Percentiles rank a stretch among this genome's conserved stretches.
phyloP scores from a whole-genome alignment of 495 filamentous ascomycete genomes.

The Endocarpon pusillum region DNA sequence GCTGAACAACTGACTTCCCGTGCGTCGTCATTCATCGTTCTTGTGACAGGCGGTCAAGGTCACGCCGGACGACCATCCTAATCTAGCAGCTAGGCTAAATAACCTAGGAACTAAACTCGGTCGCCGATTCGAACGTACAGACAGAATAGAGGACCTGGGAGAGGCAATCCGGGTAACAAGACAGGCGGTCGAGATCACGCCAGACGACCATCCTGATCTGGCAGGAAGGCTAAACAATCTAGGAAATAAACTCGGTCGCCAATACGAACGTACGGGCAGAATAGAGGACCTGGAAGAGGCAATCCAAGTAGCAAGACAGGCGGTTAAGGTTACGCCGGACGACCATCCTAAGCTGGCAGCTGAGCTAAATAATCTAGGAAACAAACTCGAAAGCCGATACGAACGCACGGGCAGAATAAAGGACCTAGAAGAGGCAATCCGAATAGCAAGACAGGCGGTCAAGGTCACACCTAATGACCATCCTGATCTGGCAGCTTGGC shows the following conservation, averaged over 20 bases:
- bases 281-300: slow-evolving; percentile 10
- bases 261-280: slow-evolving; percentile 6
- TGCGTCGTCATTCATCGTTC: not conserved
- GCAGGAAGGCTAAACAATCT: slow-evolving; percentile 8
- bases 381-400: not conserved
- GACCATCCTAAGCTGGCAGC: slow-evolving; percentile 1
- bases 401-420: slow-evolving; percentile 5
- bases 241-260: slow-evolving; percentile 2
- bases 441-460: slow-evolving; percentile 2
- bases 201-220: slow-evolving; percentile 8
- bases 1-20: slow-evolving; percentile 2
- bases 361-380: not conserved
- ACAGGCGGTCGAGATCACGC: slow-evolving; percentile 7
- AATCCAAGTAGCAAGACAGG: slow-evolving; percentile 2
- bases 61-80: too few relatives aligned
- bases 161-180: slow-evolving; percentile 6
- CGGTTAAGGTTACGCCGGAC: slow-evolving; percentile 2
- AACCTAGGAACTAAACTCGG: not conserved
- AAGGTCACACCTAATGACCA: slow-evolving; percentile 3
- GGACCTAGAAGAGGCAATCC: slow-evolving; percentile 10
- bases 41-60: too few relatives aligned
- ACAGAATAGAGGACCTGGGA: slow-evolving; percentile 8
- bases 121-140: slow-evolving; percentile 6
- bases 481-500: not conserved
- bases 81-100: not conserved